Conservation (phyloP, 169 alveolate genomes). For the Cryptosporidium meleagridis region DNA sequence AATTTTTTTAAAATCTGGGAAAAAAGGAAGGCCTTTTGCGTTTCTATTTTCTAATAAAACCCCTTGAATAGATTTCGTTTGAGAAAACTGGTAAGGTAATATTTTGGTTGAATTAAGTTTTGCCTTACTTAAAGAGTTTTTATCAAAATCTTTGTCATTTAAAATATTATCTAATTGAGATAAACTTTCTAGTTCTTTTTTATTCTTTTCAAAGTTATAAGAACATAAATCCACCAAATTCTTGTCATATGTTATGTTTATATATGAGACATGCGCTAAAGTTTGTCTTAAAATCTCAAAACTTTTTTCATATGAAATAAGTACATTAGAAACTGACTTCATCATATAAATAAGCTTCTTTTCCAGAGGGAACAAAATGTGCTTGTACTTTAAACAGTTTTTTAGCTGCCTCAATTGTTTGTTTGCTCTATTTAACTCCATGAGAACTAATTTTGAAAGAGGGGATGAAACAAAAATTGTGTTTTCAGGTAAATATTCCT, state of each 20-base stretch:
- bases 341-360: constrained; percentile 45
- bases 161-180: background rate
- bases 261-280: background rate
- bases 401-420: background rate
- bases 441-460: constrained; percentile 18
- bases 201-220: constrained; percentile 9
- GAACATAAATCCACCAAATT: constrained; percentile 18
- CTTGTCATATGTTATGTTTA: background rate
- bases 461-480: constrained; percentile 47
- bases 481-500: constrained; percentile 28
- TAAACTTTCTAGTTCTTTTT: background rate
- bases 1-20: constrained; percentile 3
- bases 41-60: constrained; percentile 19
- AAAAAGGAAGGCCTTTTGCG: constrained; percentile 40
- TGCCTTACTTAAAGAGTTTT: background rate
- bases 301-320: constrained; percentile 23
- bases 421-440: constrained; percentile 5
- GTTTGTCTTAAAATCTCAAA: background rate
- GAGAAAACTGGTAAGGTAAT: background rate
- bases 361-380: constrained; percentile 12
- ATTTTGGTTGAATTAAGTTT: background rate
- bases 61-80: background rate
- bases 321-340: background rate
- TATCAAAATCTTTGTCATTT: background rate
- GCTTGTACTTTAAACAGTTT: constrained; percentile 12